Evolutionary conservation across 495 filamentous ascomycete species (phyloP).

Genomic region (Penicillium argentinense): DNA sequence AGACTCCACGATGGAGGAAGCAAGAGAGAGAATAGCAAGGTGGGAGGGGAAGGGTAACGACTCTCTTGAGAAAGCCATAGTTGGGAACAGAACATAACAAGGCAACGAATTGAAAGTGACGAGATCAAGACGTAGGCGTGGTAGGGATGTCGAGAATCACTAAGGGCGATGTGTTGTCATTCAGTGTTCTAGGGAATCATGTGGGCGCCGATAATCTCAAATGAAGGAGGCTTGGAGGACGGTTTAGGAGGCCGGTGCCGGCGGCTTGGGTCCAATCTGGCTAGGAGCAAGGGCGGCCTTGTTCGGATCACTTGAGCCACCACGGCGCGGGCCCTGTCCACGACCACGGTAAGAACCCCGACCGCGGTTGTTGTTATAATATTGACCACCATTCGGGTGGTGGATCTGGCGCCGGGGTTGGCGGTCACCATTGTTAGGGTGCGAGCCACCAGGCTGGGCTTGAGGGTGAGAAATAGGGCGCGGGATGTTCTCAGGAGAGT

Average conservation of each 20-base stretch:
- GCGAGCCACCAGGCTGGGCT: slow-evolving; percentile 26
- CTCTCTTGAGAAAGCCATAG: neutral
- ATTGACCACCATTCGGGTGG: slow-evolving; percentile 39
- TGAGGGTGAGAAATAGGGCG: slow-evolving; percentile 61
- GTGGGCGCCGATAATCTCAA: neutral
- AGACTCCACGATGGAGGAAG: neutral
- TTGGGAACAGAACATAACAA: neutral
- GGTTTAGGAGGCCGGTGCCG: slow-evolving; percentile 30
- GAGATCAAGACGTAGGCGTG: neutral
- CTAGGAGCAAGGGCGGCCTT: slow-evolving; percentile 27
- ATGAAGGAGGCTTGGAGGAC: neutral
- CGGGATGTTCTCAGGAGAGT: slow-evolving; percentile 91
- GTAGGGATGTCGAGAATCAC: neutral
- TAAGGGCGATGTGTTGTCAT: too few relatives aligned
- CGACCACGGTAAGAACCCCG: slow-evolving; percentile 45
- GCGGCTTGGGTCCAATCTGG: slow-evolving; percentile 34
- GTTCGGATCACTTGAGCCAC: slow-evolving; percentile 32
- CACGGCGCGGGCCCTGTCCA: slow-evolving; percentile 47
- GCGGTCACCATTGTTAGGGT: slow-evolving; percentile 29
- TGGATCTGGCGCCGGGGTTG: slow-evolving; percentile 39
- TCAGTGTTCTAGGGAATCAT: neutral
- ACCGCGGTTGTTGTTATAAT: slow-evolving; percentile 35
- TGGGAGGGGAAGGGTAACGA: neutral
- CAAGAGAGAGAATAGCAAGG: too few relatives aligned
- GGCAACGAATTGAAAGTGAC: slow-evolving; percentile 2